These are phyloP conservation scores for Physcomitrium patens DNA, from an alignment of 225 moss, liverwort and hornwort species.

Conservation along the genomic window DNA sequence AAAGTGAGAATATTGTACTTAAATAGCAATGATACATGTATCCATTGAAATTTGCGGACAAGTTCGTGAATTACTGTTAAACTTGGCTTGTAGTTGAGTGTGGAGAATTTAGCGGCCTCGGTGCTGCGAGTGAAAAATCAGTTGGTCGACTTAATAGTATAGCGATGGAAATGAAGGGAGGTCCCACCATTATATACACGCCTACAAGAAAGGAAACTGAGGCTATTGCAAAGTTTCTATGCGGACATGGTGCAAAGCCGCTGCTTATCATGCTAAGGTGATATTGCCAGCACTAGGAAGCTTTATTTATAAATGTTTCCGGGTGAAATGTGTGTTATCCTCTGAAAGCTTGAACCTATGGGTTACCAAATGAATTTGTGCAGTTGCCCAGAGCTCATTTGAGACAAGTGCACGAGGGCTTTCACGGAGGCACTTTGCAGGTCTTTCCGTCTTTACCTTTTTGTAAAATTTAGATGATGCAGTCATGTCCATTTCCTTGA, in stretches of 20 bases:
- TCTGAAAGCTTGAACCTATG: conserved; percentile 10
- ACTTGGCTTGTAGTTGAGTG: conserved; percentile 50
- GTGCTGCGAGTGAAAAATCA: conserved; percentile 27
- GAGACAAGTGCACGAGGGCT: conserved; percentile 54
- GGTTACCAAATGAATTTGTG: conserved; percentile 23
- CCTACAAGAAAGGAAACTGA: conserved; percentile 56
- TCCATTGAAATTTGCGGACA: conserved; percentile 16
- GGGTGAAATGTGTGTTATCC: conserved; percentile 15
- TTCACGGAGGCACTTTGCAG: conserved; percentile 57
- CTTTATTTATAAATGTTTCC: conserved; percentile 19
- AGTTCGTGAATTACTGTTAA: conserved; percentile 20
- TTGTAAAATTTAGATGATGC: conserved; percentile 16
- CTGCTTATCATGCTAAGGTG: conserved; percentile 69
- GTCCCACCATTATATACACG: conserved; percentile 66
- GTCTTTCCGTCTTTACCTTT: conserved; percentile 39
- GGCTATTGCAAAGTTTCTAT: conserved; percentile 46
- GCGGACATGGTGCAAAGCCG: conserved; percentile 43
- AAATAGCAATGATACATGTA: conserved; percentile 7
- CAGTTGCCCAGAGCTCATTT: conserved; percentile 57
- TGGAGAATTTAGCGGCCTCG: conserved; percentile 55
- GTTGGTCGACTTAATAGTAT: conserved; percentile 18
- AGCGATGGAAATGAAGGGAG: conserved; percentile 40
- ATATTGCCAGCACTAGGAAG: neutral
- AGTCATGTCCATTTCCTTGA: conserved; percentile 26
- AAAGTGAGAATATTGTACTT: conserved; percentile 8